Conservation (phyloP, 2,329 filamentous ascomycete genomes). For the Paraphoma chrysanthemicola region DNA sequence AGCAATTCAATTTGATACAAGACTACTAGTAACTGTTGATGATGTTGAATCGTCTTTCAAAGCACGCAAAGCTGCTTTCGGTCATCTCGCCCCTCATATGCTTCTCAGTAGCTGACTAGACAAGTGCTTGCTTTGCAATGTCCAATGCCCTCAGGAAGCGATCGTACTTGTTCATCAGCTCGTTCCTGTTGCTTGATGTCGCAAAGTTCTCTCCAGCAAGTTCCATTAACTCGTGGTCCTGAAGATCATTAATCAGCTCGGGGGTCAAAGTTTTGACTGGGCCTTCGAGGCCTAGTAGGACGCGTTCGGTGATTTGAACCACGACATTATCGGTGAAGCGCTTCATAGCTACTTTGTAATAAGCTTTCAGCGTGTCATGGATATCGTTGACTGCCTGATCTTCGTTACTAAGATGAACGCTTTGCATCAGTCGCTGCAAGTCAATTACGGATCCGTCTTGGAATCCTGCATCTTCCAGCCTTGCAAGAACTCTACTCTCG, state of each 20-base stretch:
- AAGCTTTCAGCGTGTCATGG: constrained; percentile 66
- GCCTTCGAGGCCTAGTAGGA: constrained; percentile 55
- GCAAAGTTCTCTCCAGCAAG: constrained; percentile 65
- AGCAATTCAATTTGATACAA: too few relatives aligned
- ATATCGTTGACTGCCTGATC: constrained; percentile 56
- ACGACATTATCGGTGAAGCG: constrained; percentile 70
- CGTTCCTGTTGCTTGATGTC: too few relatives aligned
- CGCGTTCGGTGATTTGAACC: constrained; percentile 63
- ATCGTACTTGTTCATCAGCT: too few relatives aligned
- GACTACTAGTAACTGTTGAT: too few relatives aligned
- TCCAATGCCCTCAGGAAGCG: too few relatives aligned
- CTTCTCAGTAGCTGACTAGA: too few relatives aligned
- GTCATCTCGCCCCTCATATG: too few relatives aligned
- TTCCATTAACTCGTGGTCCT: constrained; percentile 56
- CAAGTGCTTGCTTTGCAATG: too few relatives aligned
- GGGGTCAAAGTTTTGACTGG: constrained; percentile 63
- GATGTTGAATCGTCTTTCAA: too few relatives aligned
- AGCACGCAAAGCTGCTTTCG: too few relatives aligned
- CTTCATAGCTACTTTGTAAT: constrained; percentile 67
- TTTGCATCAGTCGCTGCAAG: constrained; percentile 2
- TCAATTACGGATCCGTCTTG: constrained; percentile 4
- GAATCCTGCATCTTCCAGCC: constrained; percentile 1
- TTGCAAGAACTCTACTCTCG: constrained; percentile 8
- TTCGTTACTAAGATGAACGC: constrained; percentile 14
- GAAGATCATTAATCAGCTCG: constrained; percentile 58